phyloP scores from a whole-genome alignment of 1,284 basidiomycete species.

The Porodaedalea pini region DNA sequence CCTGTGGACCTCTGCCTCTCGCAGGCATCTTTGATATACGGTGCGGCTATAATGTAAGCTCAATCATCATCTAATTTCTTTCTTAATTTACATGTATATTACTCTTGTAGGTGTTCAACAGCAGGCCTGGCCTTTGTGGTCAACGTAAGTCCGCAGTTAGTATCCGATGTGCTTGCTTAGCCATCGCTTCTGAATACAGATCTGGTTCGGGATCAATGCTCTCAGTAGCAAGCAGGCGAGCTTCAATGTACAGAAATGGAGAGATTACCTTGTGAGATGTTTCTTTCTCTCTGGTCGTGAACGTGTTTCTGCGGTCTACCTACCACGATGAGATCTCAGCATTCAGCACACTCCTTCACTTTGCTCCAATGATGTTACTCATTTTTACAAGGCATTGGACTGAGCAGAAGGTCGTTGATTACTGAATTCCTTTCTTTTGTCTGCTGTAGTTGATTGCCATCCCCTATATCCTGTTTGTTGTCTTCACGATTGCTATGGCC shows the following conservation, averaged over 20 bases:
- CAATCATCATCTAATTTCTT: too few relatives aligned
- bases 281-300: not conserved
- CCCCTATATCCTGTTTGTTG: slow-evolving; percentile 14
- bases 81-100: not conserved
- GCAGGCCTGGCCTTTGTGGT: slow-evolving; percentile 14
- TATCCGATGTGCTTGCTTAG: not conserved
- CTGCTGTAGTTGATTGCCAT: slow-evolving; percentile 3
- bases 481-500: slow-evolving; percentile 6
- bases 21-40: slow-evolving; percentile 18
- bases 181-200: not conserved
- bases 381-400: slow-evolving; percentile 88
- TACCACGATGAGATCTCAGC: slow-evolving; percentile 94
- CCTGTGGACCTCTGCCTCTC: slow-evolving; percentile 2
- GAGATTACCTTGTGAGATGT: slow-evolving; percentile 6
- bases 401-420: too few relatives aligned
- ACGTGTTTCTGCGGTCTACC: too few relatives aligned
- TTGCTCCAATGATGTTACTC: slow-evolving; percentile 91
- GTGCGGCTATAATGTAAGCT: slow-evolving; percentile 12
- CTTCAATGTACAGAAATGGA: slow-evolving; percentile 8
- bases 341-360: slow-evolving; percentile 80
- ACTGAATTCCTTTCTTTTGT: not conserved
- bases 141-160: slow-evolving; percentile 1
- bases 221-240: not conserved
- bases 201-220: slow-evolving; percentile 10
- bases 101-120: slow-evolving; percentile 4